Evolutionary conservation across 2,329 filamentous ascomycete genomes (phyloP).

Genomic region (Fusarium chaquense): DNA sequence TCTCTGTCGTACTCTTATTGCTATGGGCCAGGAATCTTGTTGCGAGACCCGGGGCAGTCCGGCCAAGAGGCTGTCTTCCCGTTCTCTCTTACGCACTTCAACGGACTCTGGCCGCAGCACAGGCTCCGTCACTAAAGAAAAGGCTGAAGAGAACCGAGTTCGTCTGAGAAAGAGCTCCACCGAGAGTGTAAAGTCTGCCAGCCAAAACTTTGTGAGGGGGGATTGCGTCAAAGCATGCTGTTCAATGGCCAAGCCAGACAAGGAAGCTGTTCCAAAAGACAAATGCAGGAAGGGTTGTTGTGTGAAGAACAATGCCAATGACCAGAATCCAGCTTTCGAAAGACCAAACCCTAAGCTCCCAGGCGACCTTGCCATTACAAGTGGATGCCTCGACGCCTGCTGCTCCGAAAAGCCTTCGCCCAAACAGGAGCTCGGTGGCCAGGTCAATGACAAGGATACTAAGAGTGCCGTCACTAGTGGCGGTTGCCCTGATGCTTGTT

Average conservation of each 20-base stretch:
- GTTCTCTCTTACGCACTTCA: conserved; percentile 38
- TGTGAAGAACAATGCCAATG: not conserved
- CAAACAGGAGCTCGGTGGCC: not conserved
- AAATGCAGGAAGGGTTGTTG: conserved; percentile 8
- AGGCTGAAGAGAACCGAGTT: conserved; percentile 23
- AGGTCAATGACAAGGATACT: not conserved
- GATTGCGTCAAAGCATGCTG: conserved; percentile 36
- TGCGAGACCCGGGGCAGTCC: conserved; percentile 53
- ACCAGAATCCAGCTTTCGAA: too few species aligned
- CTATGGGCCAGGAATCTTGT: conserved; percentile 65
- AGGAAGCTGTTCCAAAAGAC: not conserved
- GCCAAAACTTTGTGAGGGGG: not conserved
- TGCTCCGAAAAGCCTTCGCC: conserved; percentile 11
- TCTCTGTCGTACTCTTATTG: conserved; percentile 65
- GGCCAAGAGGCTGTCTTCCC: conserved; percentile 35
- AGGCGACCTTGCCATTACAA: not conserved
- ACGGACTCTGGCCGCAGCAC: conserved; percentile 47
- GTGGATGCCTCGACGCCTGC: conserved; percentile 11
- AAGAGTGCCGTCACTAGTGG: not conserved
- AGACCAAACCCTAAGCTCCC: not conserved
- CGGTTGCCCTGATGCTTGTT: not conserved
- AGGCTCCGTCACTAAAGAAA: conserved; percentile 19
- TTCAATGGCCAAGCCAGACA: conserved; percentile 6
- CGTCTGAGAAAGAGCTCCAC: conserved; percentile 27
- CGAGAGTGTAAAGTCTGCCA: conserved; percentile 17